Conservation (phyloP, 805 yeast genomes). For the Pichia ethanolica region DNA sequence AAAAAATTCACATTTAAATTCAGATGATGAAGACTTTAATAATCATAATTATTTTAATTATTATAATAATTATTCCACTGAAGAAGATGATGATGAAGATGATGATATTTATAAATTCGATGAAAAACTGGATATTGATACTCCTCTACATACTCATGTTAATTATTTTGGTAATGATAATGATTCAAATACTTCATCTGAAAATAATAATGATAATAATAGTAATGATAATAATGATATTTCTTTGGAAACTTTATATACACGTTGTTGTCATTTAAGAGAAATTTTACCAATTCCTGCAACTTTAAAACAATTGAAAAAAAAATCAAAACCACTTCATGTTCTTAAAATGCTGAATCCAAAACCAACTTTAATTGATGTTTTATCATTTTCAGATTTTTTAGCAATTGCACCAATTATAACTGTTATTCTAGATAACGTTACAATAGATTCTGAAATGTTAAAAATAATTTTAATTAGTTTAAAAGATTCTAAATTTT, state of each 20-base stretch:
- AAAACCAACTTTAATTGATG: conserved; percentile 50
- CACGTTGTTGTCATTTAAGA: conserved; percentile 42
- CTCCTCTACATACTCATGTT: conserved; percentile 49
- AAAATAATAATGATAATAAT: conserved; percentile 2
- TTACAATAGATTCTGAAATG: conserved; percentile 48
- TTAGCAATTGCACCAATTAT: conserved; percentile 48
- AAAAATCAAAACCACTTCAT: conserved; percentile 43
- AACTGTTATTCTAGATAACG: conserved; percentile 52
- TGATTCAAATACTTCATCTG: conserved; percentile 4
- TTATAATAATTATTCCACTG: no score
- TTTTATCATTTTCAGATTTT: conserved; percentile 50
- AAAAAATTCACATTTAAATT: not conserved
- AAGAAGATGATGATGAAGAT: conserved; percentile 7
- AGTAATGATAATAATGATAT: conserved; percentile 26
- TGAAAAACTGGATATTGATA: conserved; percentile 50
- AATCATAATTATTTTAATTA: no score
- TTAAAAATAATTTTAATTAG: conserved; percentile 41
- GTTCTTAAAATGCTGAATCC: conserved; percentile 52
- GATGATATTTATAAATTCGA: conserved; percentile 1
- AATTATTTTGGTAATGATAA: conserved; percentile 24
- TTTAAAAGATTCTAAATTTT: conserved; percentile 33
- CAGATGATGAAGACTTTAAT: conserved; percentile 17
- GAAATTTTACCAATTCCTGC: conserved; percentile 46
- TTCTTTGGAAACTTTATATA: conserved; percentile 42
- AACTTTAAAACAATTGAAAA: conserved; percentile 45